These are phyloP conservation scores for Baudoinia panamericana DNA, from an alignment of 495 filamentous ascomycete genomes.

Conservation along the genomic window DNA sequence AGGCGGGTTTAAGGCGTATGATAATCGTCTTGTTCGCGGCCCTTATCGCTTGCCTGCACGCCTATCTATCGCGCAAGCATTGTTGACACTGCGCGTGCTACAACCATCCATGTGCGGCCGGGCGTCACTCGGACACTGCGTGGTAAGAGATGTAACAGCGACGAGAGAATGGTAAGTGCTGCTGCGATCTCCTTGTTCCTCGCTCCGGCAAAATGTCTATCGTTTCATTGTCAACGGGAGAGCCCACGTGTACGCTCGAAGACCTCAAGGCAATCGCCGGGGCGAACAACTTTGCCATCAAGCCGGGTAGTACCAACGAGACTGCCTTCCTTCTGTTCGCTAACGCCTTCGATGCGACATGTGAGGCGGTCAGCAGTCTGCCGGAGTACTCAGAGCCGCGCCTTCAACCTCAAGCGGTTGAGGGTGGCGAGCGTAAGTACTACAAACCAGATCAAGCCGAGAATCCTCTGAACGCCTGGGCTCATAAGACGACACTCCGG, in stretches of 20 bases:
- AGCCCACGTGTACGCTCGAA: conserved; percentile 11
- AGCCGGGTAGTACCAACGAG: conserved; percentile 5
- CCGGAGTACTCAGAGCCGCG: conserved; percentile 14
- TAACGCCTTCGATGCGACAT: conserved; percentile 12
- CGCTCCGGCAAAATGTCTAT: conserved; percentile 16
- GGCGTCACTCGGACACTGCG: no score
- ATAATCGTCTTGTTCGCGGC: no score
- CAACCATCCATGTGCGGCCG: no score
- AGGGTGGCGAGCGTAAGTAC: conserved; percentile 9
- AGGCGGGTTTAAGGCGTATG: no score
- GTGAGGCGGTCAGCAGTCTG: conserved; percentile 2
- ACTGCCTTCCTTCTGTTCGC: conserved; percentile 11
- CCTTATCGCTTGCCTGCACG: no score
- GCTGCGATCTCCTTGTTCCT: no score
- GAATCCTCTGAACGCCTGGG: conserved; percentile 16
- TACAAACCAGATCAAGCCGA: conserved; percentile 1
- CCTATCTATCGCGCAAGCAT: no score
- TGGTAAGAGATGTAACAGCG: no score
- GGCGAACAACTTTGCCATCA: conserved; percentile 7
- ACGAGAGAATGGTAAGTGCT: no score
- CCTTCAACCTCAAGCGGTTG: conserved; percentile 1
- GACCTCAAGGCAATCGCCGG: conserved; percentile 7
- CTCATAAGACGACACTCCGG: conserved; percentile 6
- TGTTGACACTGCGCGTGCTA: no score
- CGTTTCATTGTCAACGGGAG: conserved; percentile 9